phyloP scores from a whole-genome alignment of 192 early-diverging fungal genomes.

The Entomortierella lignicola region DNA sequence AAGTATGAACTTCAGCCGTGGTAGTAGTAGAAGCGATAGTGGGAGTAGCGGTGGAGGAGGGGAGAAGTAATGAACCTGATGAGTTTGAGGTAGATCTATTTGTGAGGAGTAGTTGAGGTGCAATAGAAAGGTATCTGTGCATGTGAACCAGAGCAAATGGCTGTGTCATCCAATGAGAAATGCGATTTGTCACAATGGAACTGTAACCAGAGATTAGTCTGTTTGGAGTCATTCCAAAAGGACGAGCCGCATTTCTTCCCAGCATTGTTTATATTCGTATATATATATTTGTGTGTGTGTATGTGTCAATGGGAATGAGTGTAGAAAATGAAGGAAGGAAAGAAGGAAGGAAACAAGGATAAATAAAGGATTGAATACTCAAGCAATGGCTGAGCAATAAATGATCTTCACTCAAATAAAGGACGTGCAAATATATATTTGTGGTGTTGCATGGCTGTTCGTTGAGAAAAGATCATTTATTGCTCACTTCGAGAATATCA shows the following conservation, averaged over 20 bases:
- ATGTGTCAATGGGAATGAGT: not conserved
- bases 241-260: conserved; percentile 42
- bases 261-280: conserved; percentile 35
- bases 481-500: too few relatives aligned
- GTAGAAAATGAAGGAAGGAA: not conserved
- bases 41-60: not conserved
- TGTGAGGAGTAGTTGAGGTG: conserved; percentile 33
- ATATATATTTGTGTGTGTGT: not conserved
- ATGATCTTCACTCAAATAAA: too few relatives aligned
- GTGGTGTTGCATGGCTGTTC: too few relatives aligned
- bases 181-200: conserved; percentile 36
- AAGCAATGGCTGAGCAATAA: too few relatives aligned
- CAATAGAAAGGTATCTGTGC: conserved; percentile 36
- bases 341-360: not conserved
- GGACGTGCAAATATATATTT: too few relatives aligned
- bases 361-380: too few relatives aligned
- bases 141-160: conserved; percentile 34
- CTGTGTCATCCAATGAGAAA: conserved; percentile 42
- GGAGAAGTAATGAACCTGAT: not conserved
- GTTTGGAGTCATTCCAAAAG: conserved; percentile 46
- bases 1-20: conserved; percentile 29
- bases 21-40: not conserved
- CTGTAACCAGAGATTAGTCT: conserved; percentile 30
- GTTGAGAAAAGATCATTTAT: too few relatives aligned
- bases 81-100: not conserved